Percentiles rank a stretch among this genome's conserved stretches.
phyloP scores from a whole-genome alignment of 129 eudicot species.

The Scalesia atractyloides region DNA sequence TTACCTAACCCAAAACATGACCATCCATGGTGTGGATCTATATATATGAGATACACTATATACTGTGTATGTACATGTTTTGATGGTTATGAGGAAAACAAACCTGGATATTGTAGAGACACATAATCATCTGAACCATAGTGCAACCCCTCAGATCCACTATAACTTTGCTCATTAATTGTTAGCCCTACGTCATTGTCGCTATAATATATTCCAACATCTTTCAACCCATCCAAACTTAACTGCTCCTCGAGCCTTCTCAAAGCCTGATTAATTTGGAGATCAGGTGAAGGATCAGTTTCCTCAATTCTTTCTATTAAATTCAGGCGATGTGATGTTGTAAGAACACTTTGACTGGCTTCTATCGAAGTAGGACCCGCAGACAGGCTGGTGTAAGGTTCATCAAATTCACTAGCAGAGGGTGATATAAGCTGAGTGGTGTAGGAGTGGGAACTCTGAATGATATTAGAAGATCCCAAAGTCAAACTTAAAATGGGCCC shows the following conservation, averaged over 20 bases:
- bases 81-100: slow-evolving; percentile 29
- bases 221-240: slow-evolving; percentile 62
- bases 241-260: slow-evolving; percentile 66
- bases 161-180: slow-evolving; percentile 31
- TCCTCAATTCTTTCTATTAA: slow-evolving; percentile 39
- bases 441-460: slow-evolving; percentile 60
- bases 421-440: slow-evolving; percentile 40
- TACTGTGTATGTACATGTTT: slow-evolving; percentile 7
- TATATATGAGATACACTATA: background rate
- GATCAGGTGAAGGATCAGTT: slow-evolving; percentile 39
- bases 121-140: slow-evolving; percentile 41
- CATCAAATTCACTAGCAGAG: slow-evolving; percentile 43
- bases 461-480: slow-evolving; percentile 52
- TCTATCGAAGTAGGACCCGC: slow-evolving; percentile 57
- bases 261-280: slow-evolving; percentile 55
- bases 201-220: slow-evolving; percentile 30
- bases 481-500: slow-evolving; percentile 46
- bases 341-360: slow-evolving; percentile 45
- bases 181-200: slow-evolving; percentile 46
- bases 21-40: background rate
- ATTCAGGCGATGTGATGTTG: slow-evolving; percentile 34
- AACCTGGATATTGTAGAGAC: slow-evolving; percentile 54
- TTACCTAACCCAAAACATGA: slow-evolving; percentile 11
- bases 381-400: slow-evolving; percentile 42
- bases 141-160: slow-evolving; percentile 32